Evolutionary conservation across 2,329 filamentous ascomycete genomes (phyloP).

Genomic region (Ascochyta pisi): DNA sequence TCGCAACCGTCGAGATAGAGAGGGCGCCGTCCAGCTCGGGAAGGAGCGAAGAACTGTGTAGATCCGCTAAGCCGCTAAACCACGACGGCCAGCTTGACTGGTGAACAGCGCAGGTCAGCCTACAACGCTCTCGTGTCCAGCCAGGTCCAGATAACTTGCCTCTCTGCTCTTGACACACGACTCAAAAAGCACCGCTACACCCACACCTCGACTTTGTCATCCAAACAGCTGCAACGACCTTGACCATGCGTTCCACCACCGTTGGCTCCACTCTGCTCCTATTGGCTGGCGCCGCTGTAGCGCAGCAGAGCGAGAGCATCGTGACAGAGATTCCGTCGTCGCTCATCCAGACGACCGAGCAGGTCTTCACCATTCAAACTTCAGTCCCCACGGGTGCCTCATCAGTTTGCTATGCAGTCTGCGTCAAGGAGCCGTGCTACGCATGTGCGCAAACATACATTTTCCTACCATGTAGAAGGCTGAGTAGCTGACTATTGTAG

Average conservation of each 20-base stretch:
- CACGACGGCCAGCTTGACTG: slow-evolving; percentile 15
- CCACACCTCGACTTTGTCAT: neutral
- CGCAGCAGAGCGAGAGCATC: slow-evolving; percentile 21
- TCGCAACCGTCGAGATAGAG: slow-evolving; percentile 25
- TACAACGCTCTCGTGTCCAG: slow-evolving; percentile 7
- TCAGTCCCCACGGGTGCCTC: slow-evolving; percentile 23
- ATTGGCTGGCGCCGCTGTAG: slow-evolving; percentile 30
- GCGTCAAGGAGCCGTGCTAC: slow-evolving; percentile 36
- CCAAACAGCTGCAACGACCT: neutral
- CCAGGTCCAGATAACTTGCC: slow-evolving; percentile 2
- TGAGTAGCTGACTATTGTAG: slow-evolving; percentile 6
- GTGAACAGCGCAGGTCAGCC: slow-evolving; percentile 11
- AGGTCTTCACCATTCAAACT: slow-evolving; percentile 40
- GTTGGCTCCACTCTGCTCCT: slow-evolving; percentile 35
- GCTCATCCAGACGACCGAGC: slow-evolving; percentile 24
- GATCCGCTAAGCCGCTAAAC: slow-evolving; percentile 19
- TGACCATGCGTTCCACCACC: slow-evolving; percentile 33
- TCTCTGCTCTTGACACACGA: neutral
- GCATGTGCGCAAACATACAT: slow-evolving; percentile 30
- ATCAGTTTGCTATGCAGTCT: slow-evolving; percentile 33
- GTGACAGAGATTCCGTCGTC: slow-evolving; percentile 11
- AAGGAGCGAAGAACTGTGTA: slow-evolving; percentile 40
- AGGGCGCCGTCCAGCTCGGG: slow-evolving; percentile 34
- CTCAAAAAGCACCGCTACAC: neutral
- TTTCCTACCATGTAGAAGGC: neutral